Evolutionary conservation across 2,329 filamentous ascomycete genomes (phyloP).

Genomic region (Neospermospora avenae): DNA sequence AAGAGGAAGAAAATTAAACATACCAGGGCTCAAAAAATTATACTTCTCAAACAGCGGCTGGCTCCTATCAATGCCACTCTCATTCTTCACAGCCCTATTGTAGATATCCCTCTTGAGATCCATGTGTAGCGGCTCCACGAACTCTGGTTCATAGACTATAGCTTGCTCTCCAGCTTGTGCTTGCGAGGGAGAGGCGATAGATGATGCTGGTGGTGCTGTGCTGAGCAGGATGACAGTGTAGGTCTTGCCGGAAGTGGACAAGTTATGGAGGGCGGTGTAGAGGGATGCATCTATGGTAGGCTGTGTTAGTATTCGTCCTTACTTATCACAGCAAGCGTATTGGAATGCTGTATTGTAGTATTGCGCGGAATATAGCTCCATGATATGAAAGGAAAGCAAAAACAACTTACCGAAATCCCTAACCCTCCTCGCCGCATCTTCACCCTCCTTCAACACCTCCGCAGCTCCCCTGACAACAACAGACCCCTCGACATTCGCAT

Average conservation of each 20-base stretch:
- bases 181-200: not conserved
- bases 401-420: conserved; percentile 44
- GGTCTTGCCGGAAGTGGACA: conserved; percentile 32
- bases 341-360: too few relatives aligned
- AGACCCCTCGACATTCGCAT: not conserved
- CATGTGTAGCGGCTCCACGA: conserved; percentile 60
- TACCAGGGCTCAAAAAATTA: conserved; percentile 88
- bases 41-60: conserved; percentile 82
- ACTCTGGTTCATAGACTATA: conserved; percentile 59
- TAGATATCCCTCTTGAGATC: conserved; percentile 64
- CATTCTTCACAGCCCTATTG: conserved; percentile 40
- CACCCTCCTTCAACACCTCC: conserved; percentile 39
- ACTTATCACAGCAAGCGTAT: too few relatives aligned
- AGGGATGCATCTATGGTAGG: conserved; percentile 30
- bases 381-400: not conserved
- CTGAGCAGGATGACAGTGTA: conserved; percentile 79
- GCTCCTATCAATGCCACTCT: conserved; percentile 43
- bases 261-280: conserved; percentile 37
- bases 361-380: too few relatives aligned
- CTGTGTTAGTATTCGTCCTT: too few relatives aligned
- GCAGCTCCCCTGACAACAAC: conserved; percentile 32
- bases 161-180: not conserved
- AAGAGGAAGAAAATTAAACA: conserved; percentile 32
- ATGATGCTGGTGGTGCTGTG: conserved; percentile 50
- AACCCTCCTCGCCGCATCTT: conserved; percentile 46